Base-by-base conservation (phyloP, 495 filamentous ascomycete genomes). In the Podospora tetraspora region DNA sequence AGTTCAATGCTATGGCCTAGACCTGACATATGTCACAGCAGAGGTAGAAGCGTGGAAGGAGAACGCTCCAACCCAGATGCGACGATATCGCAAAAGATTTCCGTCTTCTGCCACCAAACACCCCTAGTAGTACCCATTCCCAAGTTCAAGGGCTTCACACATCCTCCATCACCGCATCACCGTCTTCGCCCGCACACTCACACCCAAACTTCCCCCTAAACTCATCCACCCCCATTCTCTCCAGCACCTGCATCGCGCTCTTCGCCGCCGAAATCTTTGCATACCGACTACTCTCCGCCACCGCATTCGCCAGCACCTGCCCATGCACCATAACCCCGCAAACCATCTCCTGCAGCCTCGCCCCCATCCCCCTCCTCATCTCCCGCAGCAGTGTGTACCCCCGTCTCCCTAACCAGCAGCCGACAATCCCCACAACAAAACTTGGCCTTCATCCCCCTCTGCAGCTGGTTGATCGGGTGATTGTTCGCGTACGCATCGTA, bases 401-500 rank as follows among this genome's bases (percentile, higher is more conserved):
- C 57, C 19, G 74, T 9, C 62, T 71, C 71, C 68, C 70, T 73
- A 24, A 63, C 61, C 66, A 74, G 6, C 59, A 72, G 16, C 22
- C 80, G 75, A 83, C 85, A 88, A 56, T 83, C 75, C 9, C 43
- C 65, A 66, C 87, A 89, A 27, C 76, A 70, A 64, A 87, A 81
- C 57, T 79, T 72, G 5, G 77, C 69, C 64, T 78, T 73, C 70
- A 89, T 77, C 62, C 79, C 66, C 52, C 79, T 78, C 23, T 73
- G 73, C 0, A 85, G 71, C 34, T 80, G 78, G 0, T 81, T 87
- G 1, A 83, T 91, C 1, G 95, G 94, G 69, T 98, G 94, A 22
- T 91, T 91, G 74, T 91, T 93, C 2, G 95, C 95, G 76, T 91
- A 97, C 0, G 86, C 88, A 77, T 97, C 93, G 74, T 97, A 97